Base-by-base conservation (phyloP, 2,329 filamentous ascomycete genomes). In the Paramyrothecium roridum region DNA sequence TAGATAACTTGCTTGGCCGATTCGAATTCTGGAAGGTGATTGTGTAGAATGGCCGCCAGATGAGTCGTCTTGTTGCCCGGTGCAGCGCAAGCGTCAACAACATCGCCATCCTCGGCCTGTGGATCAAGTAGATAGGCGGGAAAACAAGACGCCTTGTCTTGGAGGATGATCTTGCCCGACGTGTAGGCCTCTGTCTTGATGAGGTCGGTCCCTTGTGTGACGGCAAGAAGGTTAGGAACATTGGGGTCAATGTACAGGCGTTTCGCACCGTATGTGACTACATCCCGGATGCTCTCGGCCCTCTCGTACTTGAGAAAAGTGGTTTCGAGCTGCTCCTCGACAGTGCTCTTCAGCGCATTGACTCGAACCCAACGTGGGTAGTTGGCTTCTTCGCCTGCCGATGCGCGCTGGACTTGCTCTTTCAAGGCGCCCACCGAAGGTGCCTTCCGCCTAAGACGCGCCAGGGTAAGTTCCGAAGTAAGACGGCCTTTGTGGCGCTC, bases 31-130 rank as follows among this genome's bases (percentile, higher is more conserved):
- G 71, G 70, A 3, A 67, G 68, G 52, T 73, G 74, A 50, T 71
- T 74, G 52, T 70, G 76, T 50, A 95, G 66, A 4, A 97, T 84
- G 2, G 91, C 89, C 1, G 93, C 92, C 49, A 96, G 75, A 70
- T 98, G 95, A 8, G 93, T 98, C 1, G 95, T 98, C 74, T 99
- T 99, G 72, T 99, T 99, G 7, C 95, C 95, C 2, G 95, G 95
- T 1, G 95, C 95, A 0, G 95, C 91, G 69, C 93, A 98, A 0
- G 90, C 90, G 71, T 99, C 95, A n/a, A 98, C 84, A 10, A 96
- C 78, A 65, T 95, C 86, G 22, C 91, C 91, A 60, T 88, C 83
- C 55, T 83, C 77, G 10, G 84, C 75, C 0, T 75, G 75, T 0
- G 89, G 85, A 52, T 96, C 80, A 0, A 99, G 77, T 3, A 99